A percentile compares a stretch with the other conserved stretches of the same genome.
Conservation (phyloP, 345 rosid species). For the Heritiera fomes region DNA sequence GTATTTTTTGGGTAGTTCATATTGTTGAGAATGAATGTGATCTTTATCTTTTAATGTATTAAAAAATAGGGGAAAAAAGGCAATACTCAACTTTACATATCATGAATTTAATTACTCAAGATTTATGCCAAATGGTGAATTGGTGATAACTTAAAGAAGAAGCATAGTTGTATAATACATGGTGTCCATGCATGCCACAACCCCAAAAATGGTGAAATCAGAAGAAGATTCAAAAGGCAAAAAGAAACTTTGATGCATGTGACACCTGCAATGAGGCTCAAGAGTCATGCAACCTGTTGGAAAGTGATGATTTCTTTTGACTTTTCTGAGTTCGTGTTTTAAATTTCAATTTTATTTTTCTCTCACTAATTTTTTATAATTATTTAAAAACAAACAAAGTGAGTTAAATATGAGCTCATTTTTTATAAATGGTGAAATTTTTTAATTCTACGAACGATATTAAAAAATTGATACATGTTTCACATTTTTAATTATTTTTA, state of each 20-base stretch:
- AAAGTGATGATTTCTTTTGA: background rate
- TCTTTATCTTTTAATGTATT: background rate
- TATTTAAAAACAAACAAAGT: background rate
- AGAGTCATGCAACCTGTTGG: background rate
- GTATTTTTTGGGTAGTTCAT: background rate
- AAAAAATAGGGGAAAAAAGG: background rate
- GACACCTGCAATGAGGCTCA: background rate
- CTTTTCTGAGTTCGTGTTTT: background rate
- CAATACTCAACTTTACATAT: background rate
- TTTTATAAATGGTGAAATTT: too few species aligned
- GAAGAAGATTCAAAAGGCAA: background rate
- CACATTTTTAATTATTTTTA: too few species aligned
- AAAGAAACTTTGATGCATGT: conserved; percentile 9
- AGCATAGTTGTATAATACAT: background rate
- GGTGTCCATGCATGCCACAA: conserved; percentile 2
- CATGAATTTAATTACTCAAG: background rate
- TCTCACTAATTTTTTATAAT: background rate
- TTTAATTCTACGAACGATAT: too few species aligned
- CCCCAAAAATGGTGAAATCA: background rate
- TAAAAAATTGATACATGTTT: too few species aligned
- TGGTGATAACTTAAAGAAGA: background rate
- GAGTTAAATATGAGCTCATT: too few species aligned
- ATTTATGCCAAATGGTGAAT: background rate
- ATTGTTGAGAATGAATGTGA: background rate
- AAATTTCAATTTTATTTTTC: background rate